phyloP scores from a whole-genome alignment of 176 grass and related monocot species.

The Saccharum spontaneum region DNA sequence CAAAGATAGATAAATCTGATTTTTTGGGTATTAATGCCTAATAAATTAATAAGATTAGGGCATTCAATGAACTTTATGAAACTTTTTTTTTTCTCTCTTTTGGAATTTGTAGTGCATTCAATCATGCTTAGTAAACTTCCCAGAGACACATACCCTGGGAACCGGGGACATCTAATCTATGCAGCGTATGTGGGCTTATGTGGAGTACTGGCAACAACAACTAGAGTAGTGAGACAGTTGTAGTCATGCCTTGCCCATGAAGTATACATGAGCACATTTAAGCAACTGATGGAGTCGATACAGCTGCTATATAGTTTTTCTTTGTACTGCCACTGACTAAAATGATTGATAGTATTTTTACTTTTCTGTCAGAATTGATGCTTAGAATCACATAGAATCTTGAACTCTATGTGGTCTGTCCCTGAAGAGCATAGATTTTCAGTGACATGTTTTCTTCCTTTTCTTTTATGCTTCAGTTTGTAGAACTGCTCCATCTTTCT shows the following conservation, averaged over 20 bases:
- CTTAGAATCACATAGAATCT: neutral
- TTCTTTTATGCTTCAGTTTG: conserved; percentile 53
- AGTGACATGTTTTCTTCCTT: neutral
- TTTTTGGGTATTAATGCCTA: neutral
- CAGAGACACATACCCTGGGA: neutral
- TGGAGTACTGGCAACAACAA: conserved; percentile 1
- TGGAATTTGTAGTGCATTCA: neutral
- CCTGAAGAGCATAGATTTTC: neutral
- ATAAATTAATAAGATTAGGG: neutral
- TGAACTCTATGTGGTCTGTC: neutral
- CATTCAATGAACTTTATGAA: neutral
- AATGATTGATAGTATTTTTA: neutral
- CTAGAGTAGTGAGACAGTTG: neutral
- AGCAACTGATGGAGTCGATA: neutral
- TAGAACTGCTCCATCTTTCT: conserved; percentile 54
- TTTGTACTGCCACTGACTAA: neutral
- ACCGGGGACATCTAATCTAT: neutral
- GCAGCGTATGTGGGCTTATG: neutral
- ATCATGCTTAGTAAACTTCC: conserved; percentile 3
- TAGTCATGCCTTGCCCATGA: neutral
- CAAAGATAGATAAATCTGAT: neutral
- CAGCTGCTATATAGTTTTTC: neutral
- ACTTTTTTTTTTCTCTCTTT: neutral
- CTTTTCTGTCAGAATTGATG: neutral
- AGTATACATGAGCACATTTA: neutral